These are phyloP conservation scores for Euphorbia corollata DNA, from an alignment of 441 rosid genomes.

Conservation along the genomic window DNA sequence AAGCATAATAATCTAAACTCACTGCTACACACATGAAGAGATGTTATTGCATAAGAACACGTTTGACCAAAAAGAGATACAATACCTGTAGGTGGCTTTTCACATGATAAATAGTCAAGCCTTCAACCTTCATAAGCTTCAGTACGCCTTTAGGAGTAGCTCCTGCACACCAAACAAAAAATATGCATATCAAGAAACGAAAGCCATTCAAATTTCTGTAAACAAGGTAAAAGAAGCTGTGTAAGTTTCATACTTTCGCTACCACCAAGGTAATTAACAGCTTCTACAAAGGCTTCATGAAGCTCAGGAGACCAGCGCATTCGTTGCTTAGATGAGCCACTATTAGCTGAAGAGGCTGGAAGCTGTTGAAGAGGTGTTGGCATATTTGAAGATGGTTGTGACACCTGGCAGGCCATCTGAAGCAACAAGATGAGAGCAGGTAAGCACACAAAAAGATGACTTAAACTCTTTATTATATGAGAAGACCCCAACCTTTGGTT, in stretches of 20 bases:
- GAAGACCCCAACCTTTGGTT: conserved; percentile 52
- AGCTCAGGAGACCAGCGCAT: conserved; percentile 98
- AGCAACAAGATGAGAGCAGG: conserved; percentile 25
- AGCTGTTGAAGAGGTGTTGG: conserved; percentile 30
- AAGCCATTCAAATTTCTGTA: neutral
- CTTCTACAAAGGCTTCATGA: conserved; percentile 88
- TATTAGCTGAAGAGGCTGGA: conserved; percentile 47
- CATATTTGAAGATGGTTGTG: conserved; percentile 27
- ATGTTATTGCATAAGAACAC: conserved; percentile 2
- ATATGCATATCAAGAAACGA: conserved; percentile 20
- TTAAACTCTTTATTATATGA: conserved; percentile 4
- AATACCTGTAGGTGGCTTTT: conserved; percentile 88
- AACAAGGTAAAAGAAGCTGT: conserved; percentile 3
- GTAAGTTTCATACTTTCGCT: conserved; percentile 60
- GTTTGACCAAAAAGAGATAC: conserved; percentile 7
- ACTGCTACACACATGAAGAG: neutral
- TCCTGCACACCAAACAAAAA: conserved; percentile 36
- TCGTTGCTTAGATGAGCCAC: conserved; percentile 62
- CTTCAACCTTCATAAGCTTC: conserved; percentile 81
- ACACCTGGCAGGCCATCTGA: conserved; percentile 43
- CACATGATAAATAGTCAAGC: conserved; percentile 90
- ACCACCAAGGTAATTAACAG: conserved; percentile 87
- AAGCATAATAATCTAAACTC: conserved; percentile 15
- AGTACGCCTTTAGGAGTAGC: conserved; percentile 92
- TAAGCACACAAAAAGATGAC: conserved; percentile 13